These are phyloP conservation scores for Kwoniella mangroviensis DNA, from an alignment of 768 basidiomycete genomes.

Conservation along the genomic window DNA sequence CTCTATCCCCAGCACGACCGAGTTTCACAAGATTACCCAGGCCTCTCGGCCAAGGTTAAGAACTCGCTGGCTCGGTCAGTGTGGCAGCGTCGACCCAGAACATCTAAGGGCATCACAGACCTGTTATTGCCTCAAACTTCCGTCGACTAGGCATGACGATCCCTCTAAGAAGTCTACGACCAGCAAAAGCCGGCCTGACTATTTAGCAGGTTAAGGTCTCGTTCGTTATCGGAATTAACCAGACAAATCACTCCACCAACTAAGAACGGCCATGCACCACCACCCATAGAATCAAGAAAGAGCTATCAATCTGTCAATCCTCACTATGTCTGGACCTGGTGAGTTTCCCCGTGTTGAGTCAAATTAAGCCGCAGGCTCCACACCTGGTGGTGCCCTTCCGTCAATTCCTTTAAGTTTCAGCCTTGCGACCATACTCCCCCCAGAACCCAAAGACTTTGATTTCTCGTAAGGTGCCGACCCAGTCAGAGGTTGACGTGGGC, in stretches of 20 bases:
- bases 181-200: conserved; percentile 76
- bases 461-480: conserved; percentile 78
- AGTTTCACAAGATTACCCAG: conserved; percentile 79
- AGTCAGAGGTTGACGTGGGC: conserved; percentile 72
- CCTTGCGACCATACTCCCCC: conserved; percentile 74
- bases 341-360: conserved; percentile 67
- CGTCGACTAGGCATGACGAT: conserved; percentile 78
- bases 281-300: conserved; percentile 83
- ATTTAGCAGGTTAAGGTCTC: conserved; percentile 94
- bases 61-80: conserved; percentile 87
- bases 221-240: conserved; percentile 95
- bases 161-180: conserved; percentile 82
- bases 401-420: conserved; percentile 84
- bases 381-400: conserved; percentile 79
- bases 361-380: conserved; percentile 83
- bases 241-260: conserved; percentile 92
- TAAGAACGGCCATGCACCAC: conserved; percentile 89
- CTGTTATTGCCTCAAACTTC: conserved; percentile 91
- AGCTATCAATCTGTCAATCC: conserved; percentile 81
- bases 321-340: conserved; percentile 66
- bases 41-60: conserved; percentile 76
- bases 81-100: conserved; percentile 87
- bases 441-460: conserved; percentile 88
- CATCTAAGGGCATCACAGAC: conserved; percentile 90
- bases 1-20: conserved; percentile 84